Evolutionary conservation across 2,329 filamentous ascomycete genomes (phyloP), one percentile per base, ranked within the genome.

Genomic region (Scedosporium dehoogii): DNA sequence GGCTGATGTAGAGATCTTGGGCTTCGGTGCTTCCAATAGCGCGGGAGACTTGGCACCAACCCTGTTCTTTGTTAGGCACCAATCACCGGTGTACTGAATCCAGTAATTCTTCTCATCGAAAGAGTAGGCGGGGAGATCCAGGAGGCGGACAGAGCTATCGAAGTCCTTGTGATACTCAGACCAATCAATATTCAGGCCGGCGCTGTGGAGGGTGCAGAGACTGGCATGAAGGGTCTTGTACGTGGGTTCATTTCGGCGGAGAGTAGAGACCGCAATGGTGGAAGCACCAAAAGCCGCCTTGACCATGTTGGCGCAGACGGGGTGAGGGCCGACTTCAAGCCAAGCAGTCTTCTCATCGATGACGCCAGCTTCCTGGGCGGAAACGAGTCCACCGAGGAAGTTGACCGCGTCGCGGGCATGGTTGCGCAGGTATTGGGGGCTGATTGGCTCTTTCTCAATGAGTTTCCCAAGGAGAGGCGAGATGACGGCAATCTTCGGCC

Each of bases 81-180:
- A 92, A 72, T 91, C 86, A 65, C 89, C 87, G 65, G 80, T 73
- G 69, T 85, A 85, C 68, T 80, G 78, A 51, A 85, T 77, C 83
- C 83, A 86, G 70, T 91, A 91, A 66, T 84, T 87, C 78, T 90
- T 90, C 68, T 85, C 78, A 68, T 92, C 86, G 74, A 88, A 92
- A 0, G 80, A 80, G 70, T 92, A 92, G 1, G 82, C 81, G 0
- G 89, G 89, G 0, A 92, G 75, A 5, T 83, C 76, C 5, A 90
- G 73, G 9, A 91, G 77, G 3, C 73, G 72, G 3, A 76, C 71
- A 12, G 71, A 73, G 0, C 67, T 62, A 21, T 69, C 68, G 65
- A 81, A 81, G 64, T 78, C 75, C 61, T 81, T 75, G 66, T 89
- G 85, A 69, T 83, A 89, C 73, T 91, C 88, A 64, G 85, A 82